A percentile compares a stretch with the other conserved stretches of the same genome.
Evolutionary conservation across 805 yeast genomes (phyloP).

Genomic region (Tetrapisispora pingtungensis): DNA sequence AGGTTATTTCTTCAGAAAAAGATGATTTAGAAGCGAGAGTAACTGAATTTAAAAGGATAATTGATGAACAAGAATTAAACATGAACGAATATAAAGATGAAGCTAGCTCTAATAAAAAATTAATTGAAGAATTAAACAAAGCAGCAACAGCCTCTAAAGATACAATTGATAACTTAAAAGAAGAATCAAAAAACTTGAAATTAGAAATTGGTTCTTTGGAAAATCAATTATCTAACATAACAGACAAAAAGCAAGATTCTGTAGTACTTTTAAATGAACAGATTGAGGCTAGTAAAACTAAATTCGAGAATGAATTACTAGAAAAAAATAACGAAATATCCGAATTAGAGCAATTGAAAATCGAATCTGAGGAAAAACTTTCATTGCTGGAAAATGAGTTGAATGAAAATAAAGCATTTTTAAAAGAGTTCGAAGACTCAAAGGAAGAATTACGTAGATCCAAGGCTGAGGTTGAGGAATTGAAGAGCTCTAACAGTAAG

Average conservation of each 20-base stretch:
- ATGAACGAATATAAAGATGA: no score
- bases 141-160: no score
- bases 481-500: not conserved
- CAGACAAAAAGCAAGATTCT: not conserved
- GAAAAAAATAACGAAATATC: not conserved
- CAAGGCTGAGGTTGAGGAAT: not conserved
- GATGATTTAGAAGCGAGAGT: not conserved
- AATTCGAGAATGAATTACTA: not conserved
- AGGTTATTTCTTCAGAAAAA: not conserved
- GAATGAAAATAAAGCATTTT: not conserved
- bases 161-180: no score
- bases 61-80: not conserved
- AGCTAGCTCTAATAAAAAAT: no score
- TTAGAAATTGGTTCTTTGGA: not conserved
- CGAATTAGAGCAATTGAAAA: not conserved
- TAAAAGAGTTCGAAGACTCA: no score
- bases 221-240: not conserved
- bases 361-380: not conserved
- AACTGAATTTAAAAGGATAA: no score
- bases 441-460: not conserved
- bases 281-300: not conserved
- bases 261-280: not conserved
- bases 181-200: no score
- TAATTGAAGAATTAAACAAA: no score
- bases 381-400: not conserved